phyloP scores from a whole-genome alignment of 2,329 filamentous ascomycete species.

The Lecanoromycetidae sp. region DNA sequence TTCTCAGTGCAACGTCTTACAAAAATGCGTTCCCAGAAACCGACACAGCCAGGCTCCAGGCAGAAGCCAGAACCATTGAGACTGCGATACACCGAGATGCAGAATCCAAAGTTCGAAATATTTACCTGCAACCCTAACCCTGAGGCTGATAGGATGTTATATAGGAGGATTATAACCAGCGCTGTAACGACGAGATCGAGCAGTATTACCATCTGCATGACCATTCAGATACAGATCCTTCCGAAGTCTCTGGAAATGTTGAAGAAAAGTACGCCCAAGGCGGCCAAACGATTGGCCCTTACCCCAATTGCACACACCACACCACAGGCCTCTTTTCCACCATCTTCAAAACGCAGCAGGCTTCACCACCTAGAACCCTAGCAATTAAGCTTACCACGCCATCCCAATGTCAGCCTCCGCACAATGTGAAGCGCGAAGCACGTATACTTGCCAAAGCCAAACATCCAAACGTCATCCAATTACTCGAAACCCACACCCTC shows the following conservation, averaged over 20 bases:
- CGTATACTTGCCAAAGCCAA: constrained; percentile 52
- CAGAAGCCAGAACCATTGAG: constrained; percentile 55
- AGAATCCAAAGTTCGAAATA: constrained; percentile 27
- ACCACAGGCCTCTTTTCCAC: constrained; percentile 65
- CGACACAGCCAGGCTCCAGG: constrained; percentile 37
- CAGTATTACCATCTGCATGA: neutral
- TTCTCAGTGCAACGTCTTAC: constrained; percentile 37
- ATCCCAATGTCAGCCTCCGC: constrained; percentile 60
- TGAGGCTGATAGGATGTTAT: neutral
- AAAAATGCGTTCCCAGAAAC: constrained; percentile 34
- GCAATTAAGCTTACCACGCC: constrained; percentile 82
- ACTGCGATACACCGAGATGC: constrained; percentile 49
- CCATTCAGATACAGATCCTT: neutral
- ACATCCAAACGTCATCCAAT: constrained; percentile 48
- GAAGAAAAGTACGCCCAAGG: constrained; percentile 21
- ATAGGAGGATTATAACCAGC: constrained; percentile 16
- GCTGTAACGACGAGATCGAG: constrained; percentile 6
- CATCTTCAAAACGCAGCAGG: constrained; percentile 56
- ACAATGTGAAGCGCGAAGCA: constrained; percentile 69
- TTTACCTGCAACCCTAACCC: neutral
- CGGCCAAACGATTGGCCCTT: constrained; percentile 38
- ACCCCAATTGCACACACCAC: constrained; percentile 44
- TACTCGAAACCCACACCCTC: constrained; percentile 59
- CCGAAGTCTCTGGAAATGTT: neutral
- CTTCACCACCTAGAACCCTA: constrained; percentile 35